phyloP scores from a whole-genome alignment of 225 moss, liverwort and hornwort genomes.

The Marchantia paleacea region DNA sequence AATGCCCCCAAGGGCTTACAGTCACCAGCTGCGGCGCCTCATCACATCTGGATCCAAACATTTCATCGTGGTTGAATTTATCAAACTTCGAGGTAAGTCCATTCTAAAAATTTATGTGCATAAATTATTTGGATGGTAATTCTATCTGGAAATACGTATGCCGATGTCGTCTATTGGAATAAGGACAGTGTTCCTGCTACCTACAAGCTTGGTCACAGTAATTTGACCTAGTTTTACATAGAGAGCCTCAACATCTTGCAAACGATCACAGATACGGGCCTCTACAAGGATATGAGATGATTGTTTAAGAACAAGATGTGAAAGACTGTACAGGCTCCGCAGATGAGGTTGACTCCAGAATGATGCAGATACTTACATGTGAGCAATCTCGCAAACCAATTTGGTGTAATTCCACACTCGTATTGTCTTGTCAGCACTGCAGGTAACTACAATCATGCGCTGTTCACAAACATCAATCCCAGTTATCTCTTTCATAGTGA shows the following conservation, averaged over 20 bases:
- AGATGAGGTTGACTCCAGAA: not conserved
- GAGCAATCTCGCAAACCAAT: conserved; percentile 52
- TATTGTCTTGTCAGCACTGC: conserved; percentile 56
- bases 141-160: too few relatives aligned
- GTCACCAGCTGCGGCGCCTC: conserved; percentile 62
- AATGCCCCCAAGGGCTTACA: conserved; percentile 60
- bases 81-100: too few relatives aligned
- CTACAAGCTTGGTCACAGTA: not conserved
- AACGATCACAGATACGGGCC: not conserved
- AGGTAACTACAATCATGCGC: conserved; percentile 66
- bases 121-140: too few relatives aligned
- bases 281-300: not conserved
- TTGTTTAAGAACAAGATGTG: not conserved
- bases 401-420: conserved; percentile 73
- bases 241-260: not conserved
- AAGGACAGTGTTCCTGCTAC: not conserved
- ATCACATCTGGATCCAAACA: conserved; percentile 47
- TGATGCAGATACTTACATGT: conserved; percentile 43
- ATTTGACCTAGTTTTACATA: not conserved
- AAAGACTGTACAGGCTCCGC: not conserved
- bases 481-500: conserved; percentile 48
- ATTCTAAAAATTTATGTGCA: too few relatives aligned
- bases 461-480: conserved; percentile 63
- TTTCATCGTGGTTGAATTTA: too few relatives aligned
- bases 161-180: not conserved